phyloP scores from a whole-genome alignment of 2,329 filamentous ascomycete species.

The Sclerotinia subarctica region DNA sequence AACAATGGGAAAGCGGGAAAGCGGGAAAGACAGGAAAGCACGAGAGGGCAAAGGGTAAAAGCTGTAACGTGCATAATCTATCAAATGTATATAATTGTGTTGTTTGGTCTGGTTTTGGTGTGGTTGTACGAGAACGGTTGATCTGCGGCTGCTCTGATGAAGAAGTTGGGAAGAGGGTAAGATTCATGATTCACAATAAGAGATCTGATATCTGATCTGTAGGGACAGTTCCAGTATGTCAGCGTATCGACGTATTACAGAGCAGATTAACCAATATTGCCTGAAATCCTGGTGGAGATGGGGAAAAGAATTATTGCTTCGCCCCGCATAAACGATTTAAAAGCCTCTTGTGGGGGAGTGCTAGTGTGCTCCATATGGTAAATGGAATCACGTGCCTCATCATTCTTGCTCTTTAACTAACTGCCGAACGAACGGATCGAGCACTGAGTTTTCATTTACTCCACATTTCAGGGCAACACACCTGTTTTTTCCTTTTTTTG shows the following conservation, averaged over 20 bases:
- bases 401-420: no score
- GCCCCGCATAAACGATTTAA: no score
- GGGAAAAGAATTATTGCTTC: not conserved
- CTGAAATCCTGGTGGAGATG: not conserved
- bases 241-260: not conserved
- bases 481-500: no score
- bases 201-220: not conserved
- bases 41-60: not conserved
- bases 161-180: not conserved
- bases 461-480: not conserved
- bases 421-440: no score
- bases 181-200: not conserved
- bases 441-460: not conserved
- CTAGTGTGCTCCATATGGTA: no score
- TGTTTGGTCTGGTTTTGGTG: not conserved
- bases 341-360: no score
- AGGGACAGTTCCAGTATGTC: not conserved
- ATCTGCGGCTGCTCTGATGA: not conserved
- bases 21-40: not conserved
- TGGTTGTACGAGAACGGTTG: conserved; percentile 2
- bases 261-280: not conserved
- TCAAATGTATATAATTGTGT: not conserved
- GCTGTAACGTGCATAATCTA: not conserved
- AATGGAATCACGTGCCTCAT: not conserved
- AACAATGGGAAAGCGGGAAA: not conserved